These are phyloP conservation scores for Fusarium humuli DNA, from an alignment of 2,329 filamentous ascomycete species.

Conservation along the genomic window DNA sequence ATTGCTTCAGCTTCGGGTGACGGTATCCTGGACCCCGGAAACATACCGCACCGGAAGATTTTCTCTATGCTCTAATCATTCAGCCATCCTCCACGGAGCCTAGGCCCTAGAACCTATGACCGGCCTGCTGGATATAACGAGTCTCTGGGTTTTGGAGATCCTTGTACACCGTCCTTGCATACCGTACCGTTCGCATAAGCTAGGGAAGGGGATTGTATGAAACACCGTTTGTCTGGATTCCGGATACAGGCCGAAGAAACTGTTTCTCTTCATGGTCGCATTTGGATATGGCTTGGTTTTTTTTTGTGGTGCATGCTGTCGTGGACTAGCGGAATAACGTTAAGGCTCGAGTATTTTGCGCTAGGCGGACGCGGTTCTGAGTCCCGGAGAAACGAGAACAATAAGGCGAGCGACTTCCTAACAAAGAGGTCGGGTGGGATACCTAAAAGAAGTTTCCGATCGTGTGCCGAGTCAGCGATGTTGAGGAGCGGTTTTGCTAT, in stretches of 20 bases:
- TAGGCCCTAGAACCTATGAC: neutral
- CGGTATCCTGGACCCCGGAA: conserved; percentile 23
- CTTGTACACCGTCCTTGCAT: neutral
- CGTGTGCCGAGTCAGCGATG: conserved; percentile 9
- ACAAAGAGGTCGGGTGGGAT: conserved; percentile 18
- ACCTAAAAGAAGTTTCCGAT: conserved; percentile 21
- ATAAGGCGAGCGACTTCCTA: conserved; percentile 22
- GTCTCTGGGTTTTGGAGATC: neutral
- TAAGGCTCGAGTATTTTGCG: conserved; percentile 10
- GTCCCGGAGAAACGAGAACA: conserved; percentile 31
- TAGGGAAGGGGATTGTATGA: conserved; percentile 2
- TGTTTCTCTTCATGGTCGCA: neutral
- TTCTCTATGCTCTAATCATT: neutral
- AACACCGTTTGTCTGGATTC: conserved; percentile 2
- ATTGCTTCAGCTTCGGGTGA: conserved; percentile 18
- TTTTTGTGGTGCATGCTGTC: conserved; percentile 16
- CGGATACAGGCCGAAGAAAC: conserved; percentile 13
- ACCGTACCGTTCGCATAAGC: conserved; percentile 1
- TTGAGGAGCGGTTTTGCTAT: conserved; percentile 2
- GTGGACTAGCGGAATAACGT: conserved; percentile 23
- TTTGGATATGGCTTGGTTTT: conserved; percentile 7
- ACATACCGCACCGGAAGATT: conserved; percentile 14
- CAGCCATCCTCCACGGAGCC: neutral
- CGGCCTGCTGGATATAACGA: conserved; percentile 9
- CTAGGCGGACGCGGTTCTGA: conserved; percentile 37